Conservation (phyloP, 1,284 basidiomycete genomes). For the Rhodofomes roseus region DNA sequence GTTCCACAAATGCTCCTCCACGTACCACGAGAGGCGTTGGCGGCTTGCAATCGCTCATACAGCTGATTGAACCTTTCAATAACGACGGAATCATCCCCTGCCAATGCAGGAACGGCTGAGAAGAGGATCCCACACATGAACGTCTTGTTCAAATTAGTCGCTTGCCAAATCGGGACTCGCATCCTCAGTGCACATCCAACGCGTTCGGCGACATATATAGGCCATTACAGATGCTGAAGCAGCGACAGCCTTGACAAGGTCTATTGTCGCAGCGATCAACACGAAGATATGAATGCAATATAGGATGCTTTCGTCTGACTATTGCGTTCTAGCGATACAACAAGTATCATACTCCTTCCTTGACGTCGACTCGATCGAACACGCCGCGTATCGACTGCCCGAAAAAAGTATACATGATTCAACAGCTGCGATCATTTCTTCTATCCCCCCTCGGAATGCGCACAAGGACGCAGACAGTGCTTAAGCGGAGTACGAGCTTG, state of each 20-base stretch:
- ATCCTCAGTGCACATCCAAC: neutral
- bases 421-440: neutral
- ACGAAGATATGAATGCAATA: neutral
- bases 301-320: neutral
- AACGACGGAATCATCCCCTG: constrained; percentile 5
- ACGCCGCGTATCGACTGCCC: neutral
- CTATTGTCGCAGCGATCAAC: neutral
- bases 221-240: neutral
- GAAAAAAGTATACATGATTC: constrained; percentile 8
- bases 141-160: constrained; percentile 9
- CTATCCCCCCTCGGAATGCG: neutral
- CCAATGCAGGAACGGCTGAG: constrained; percentile 10
- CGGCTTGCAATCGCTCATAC: constrained; percentile 33
- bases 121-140: constrained; percentile 51
- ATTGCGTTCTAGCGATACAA: constrained; percentile 13
- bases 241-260: neutral
- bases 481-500: constrained; percentile 90
- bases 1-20: neutral
- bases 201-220: neutral
- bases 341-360: constrained; percentile 4
- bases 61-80: constrained; percentile 23
- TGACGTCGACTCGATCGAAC: neutral
- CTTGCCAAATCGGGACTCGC: constrained; percentile 4
- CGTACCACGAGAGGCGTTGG: constrained; percentile 50
- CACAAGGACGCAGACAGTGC: constrained; percentile 1